These are phyloP conservation scores for Globisporangium lucens DNA, from an alignment of 352 stramenopile species.

Conservation along the genomic window DNA sequence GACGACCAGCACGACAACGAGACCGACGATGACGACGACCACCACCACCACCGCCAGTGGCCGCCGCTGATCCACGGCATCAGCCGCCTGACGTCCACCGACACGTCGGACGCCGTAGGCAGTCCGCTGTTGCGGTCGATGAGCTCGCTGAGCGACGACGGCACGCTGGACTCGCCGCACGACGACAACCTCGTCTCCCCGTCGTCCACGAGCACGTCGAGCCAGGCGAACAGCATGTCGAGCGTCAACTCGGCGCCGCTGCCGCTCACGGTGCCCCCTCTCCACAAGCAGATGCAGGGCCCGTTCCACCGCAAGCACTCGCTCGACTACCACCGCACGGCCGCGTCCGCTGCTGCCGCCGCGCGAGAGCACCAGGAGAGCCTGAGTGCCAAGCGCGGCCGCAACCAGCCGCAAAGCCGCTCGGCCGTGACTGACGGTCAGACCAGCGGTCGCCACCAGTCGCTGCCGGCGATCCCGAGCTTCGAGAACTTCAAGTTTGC, in stretches of 20 bases:
- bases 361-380: conserved; percentile 24
- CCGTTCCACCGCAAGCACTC: conserved; percentile 40
- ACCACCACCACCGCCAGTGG: conserved; percentile 8
- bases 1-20: conserved; percentile 7
- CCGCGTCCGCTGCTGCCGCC: conserved; percentile 15
- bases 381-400: conserved; percentile 4
- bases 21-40: not conserved
- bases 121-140: conserved; percentile 40
- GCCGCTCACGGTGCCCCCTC: conserved; percentile 9
- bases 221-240: conserved; percentile 25
- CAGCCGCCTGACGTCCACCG: conserved; percentile 18
- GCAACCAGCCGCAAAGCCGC: conserved; percentile 14
- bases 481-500: conserved; percentile 31
- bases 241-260: conserved; percentile 36
- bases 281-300: conserved; percentile 22
- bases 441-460: conserved; percentile 41
- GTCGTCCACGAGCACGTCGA: conserved; percentile 54
- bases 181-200: conserved; percentile 57
- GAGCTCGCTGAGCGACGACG: conserved; percentile 37
- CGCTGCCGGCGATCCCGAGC: conserved; percentile 53
- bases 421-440: not conserved
- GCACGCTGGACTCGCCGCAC: conserved; percentile 35
- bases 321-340: conserved; percentile 28
- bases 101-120: conserved; percentile 21
- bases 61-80: conserved; percentile 9